Percentiles rank a stretch among this genome's conserved stretches.
Evolutionary conservation across 257 asterid species (phyloP).

Genomic region (Solanum virginianum): DNA sequence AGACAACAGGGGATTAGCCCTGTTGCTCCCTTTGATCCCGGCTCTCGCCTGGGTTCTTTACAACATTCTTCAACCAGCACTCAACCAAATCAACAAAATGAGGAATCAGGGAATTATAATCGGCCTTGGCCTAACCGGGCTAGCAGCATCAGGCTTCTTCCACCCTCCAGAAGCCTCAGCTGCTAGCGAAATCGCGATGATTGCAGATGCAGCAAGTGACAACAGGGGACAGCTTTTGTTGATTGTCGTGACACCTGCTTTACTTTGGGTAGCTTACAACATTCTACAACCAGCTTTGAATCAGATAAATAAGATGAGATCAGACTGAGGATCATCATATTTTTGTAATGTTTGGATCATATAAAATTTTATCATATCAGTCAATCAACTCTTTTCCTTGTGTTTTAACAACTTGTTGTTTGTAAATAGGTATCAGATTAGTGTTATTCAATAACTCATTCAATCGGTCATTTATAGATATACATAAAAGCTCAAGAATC

Average conservation of each 20-base stretch:
- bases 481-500: background rate
- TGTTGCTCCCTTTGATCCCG: conserved; percentile 62
- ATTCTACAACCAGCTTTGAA: conserved; percentile 92
- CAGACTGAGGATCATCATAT: conserved; percentile 11
- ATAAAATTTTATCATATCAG: background rate
- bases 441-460: background rate
- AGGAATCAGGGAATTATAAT: conserved; percentile 49
- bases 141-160: conserved; percentile 40
- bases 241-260: conserved; percentile 79
- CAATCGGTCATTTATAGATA: background rate
- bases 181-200: conserved; percentile 30
- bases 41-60: conserved; percentile 81
- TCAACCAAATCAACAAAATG: conserved; percentile 77
- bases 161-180: conserved; percentile 48
- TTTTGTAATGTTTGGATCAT: background rate
- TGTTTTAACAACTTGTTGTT: background rate
- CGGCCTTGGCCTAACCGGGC: conserved; percentile 68
- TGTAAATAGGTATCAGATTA: background rate
- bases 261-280: conserved; percentile 69
- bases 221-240: conserved; percentile 77
- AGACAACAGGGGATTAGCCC: conserved; percentile 77
- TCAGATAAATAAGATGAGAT: conserved; percentile 83
- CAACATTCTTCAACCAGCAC: conserved; percentile 84
- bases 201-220: conserved; percentile 52
- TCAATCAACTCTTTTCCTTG: background rate